phyloP scores from a whole-genome alignment of 2,329 filamentous ascomycete genomes.

The Aureobasidium sp. region DNA sequence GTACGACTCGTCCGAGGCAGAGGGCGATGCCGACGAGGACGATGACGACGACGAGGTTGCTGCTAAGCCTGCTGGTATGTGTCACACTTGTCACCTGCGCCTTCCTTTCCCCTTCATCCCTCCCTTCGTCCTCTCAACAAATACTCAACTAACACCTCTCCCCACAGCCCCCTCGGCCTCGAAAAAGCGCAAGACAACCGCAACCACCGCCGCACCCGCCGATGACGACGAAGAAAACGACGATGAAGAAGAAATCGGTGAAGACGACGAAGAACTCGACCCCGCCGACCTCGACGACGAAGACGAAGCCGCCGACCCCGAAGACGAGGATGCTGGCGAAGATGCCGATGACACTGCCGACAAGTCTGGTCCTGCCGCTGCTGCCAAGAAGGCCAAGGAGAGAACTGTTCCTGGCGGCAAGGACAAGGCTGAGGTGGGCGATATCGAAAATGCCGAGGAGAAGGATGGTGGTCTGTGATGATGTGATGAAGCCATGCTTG shows the following conservation, averaged over 20 bases:
- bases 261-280: slow-evolving; percentile 21
- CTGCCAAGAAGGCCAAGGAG: slow-evolving; percentile 24
- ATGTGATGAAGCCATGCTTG: not conserved
- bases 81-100: no score
- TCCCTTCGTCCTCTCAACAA: not conserved
- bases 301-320: slow-evolving; percentile 17
- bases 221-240: slow-evolving; percentile 20
- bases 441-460: not conserved
- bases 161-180: not conserved
- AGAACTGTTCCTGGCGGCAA: slow-evolving; percentile 19
- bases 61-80: not conserved
- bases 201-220: slow-evolving; percentile 9
- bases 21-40: slow-evolving; percentile 12
- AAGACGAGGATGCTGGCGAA: slow-evolving; percentile 19
- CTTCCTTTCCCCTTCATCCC: not conserved
- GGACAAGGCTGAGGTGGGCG: not conserved
- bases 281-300: slow-evolving; percentile 19
- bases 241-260: slow-evolving; percentile 17
- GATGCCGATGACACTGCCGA: slow-evolving; percentile 23
- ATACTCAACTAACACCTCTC: not conserved
- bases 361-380: slow-evolving; percentile 23
- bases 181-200: slow-evolving; percentile 10
- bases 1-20: slow-evolving; percentile 17
- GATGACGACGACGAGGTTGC: not conserved
- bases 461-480: not conserved